phyloP scores from a whole-genome alignment of 129 eudicot species.

The Heracleum sosnowskyi region DNA sequence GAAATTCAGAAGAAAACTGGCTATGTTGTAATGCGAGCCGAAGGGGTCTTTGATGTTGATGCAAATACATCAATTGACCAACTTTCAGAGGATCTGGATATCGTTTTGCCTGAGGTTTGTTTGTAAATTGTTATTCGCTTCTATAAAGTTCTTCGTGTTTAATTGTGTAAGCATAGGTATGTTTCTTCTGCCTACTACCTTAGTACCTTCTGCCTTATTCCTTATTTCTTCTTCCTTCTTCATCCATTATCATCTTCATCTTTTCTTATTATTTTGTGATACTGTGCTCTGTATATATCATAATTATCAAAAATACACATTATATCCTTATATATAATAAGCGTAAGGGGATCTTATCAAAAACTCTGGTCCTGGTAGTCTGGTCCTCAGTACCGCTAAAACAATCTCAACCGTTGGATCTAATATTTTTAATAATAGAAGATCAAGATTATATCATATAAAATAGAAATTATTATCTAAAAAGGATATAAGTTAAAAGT shows the following conservation, averaged over 20 bases:
- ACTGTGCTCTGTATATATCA: background rate
- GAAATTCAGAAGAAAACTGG: constrained; percentile 70
- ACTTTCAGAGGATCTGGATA: constrained; percentile 54
- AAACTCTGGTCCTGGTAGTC: no score
- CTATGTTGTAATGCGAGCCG: constrained; percentile 58
- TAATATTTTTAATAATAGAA: no score
- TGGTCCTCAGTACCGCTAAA: no score
- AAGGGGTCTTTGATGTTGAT: constrained; percentile 65
- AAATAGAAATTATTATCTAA: no score
- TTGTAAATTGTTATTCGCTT: background rate
- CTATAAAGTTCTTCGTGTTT: background rate
- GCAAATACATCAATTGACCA: constrained; percentile 73
- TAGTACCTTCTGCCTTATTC: background rate
- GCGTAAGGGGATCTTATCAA: no score
- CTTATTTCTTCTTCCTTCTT: background rate
- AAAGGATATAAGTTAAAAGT: no score
- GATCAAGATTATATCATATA: no score
- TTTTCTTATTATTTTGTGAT: no score
- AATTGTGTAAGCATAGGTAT: background rate
- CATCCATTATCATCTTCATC: background rate
- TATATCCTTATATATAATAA: no score
- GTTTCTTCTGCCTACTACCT: no score
- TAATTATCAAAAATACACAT: no score
- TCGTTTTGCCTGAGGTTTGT: constrained; percentile 53
- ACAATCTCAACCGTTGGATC: no score